Evolutionary conservation across 768 basidiomycete species (phyloP).

Genomic region (Coprinellus aureogranulatus): DNA sequence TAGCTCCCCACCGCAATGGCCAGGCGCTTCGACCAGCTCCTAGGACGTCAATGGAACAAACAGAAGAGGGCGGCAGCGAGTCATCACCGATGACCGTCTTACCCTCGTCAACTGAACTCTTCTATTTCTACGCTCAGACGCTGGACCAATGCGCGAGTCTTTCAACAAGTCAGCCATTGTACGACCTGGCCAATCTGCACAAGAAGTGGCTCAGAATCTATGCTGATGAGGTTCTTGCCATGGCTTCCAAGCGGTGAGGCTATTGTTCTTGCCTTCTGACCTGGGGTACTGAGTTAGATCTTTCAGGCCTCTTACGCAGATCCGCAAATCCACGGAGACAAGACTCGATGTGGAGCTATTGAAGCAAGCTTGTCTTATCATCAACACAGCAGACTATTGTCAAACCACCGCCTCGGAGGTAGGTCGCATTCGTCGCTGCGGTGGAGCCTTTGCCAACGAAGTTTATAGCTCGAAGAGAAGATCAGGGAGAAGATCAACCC

Average conservation of each 20-base stretch:
- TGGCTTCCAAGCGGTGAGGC: constrained; percentile 66
- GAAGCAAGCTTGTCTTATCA: constrained; percentile 79
- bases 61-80: constrained; percentile 39
- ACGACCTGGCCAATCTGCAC: constrained; percentile 76
- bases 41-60: constrained; percentile 67
- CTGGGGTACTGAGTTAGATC: background rate
- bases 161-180: constrained; percentile 79
- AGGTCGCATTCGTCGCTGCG: constrained; percentile 10
- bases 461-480: constrained; percentile 81
- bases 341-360: constrained; percentile 75
- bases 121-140: constrained; percentile 95
- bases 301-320: constrained; percentile 37
- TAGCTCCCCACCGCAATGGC: constrained; percentile 70
- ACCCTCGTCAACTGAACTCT: constrained; percentile 92
- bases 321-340: constrained; percentile 74
- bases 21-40: constrained; percentile 42
- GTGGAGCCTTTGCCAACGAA: constrained; percentile 1
- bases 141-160: constrained; percentile 92
- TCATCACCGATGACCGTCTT: constrained; percentile 65
- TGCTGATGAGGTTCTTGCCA: constrained; percentile 88
- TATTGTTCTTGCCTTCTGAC: background rate
- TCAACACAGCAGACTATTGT: constrained; percentile 98
- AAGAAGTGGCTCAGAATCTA: constrained; percentile 95
- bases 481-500: constrained; percentile 78
- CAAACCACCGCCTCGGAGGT: constrained; percentile 88